A percentile compares a stretch with the other conserved stretches of the same genome.
These are phyloP conservation scores for Colletotrichum cordylinicola DNA, from an alignment of 2,329 filamentous ascomycete genomes.

Conservation along the genomic window DNA sequence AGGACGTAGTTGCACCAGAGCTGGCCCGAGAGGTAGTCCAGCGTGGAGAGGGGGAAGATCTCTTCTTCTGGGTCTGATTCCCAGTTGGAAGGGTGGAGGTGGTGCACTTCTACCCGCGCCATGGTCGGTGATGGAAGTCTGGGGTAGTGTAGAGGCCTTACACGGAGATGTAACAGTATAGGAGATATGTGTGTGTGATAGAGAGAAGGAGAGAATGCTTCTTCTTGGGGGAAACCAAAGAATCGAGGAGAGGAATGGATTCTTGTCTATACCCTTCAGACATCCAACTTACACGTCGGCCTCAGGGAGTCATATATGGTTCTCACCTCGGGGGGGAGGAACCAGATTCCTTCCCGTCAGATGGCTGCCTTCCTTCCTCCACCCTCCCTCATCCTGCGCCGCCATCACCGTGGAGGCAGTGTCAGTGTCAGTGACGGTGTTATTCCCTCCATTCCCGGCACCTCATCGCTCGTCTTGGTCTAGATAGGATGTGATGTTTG, in stretches of 20 bases:
- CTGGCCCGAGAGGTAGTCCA: conserved; percentile 38
- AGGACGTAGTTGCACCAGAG: conserved; percentile 44
- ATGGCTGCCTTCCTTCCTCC: neutral
- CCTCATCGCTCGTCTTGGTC: neutral
- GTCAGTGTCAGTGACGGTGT: neutral
- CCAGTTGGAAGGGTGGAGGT: conserved; percentile 38
- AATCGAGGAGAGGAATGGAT: neutral
- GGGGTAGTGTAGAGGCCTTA: neutral
- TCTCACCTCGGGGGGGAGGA: neutral
- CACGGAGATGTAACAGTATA: neutral
- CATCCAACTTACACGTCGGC: neutral
- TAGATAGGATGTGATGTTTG: neutral
- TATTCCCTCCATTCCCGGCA: neutral
- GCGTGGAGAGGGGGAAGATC: conserved; percentile 38
- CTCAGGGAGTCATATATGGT: neutral
- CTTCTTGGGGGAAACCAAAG: neutral
- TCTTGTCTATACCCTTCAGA: neutral
- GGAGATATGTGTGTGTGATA: neutral
- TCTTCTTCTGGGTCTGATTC: conserved; percentile 41
- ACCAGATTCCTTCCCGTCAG: neutral
- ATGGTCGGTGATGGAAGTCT: neutral
- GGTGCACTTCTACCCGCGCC: neutral
- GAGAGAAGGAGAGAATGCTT: neutral
- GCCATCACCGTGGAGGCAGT: neutral
- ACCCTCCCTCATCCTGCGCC: neutral